Base-by-base conservation (phyloP, 1,284 basidiomycete species). In the Tetrapyrgos nigripes region DNA sequence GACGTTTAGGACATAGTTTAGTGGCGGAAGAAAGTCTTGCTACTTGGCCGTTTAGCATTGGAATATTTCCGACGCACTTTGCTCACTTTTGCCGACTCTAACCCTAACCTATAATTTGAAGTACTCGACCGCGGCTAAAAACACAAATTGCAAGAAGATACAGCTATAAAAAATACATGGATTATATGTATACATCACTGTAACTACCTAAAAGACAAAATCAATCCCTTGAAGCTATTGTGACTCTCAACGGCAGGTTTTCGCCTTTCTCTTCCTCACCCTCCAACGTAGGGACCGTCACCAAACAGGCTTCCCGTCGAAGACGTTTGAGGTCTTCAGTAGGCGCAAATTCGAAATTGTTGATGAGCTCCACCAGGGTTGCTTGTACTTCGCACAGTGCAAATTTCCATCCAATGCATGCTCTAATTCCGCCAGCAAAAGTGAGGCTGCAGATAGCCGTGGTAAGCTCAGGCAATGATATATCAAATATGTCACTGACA, bases 241-340 rank as follows among this genome's bases (percentile, higher is more conserved):
- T 73, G 10, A 81, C 68, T 23, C 58, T 66, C 17, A 81, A 66
- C 13, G 79, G 79, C 19, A 81, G 62, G 51, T 80, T 78, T 53
- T 79, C 80, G 29, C 82, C 83, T 60, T 79, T 79, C 45, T 73
- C 62, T 55, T 78, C 69, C 63, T 84, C 78, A n/a, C 80, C 82
- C 59, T 80, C 78, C 19, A 84, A 68, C 17, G 81, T 82, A 8
- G 83, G 83, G n/a, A 83, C 66, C 81, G 83, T 83, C 3, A 83
- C 81, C 50, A 83, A 66, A 63, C 81, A 81, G 10, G 80, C 79
- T 62, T 82, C 81, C 61, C 81, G 72, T 47, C 80, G 72, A n/a
- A 84, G 66, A 24, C 76, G 72, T 23, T 73, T 69, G 24, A 77
- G 65, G 28, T 80, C 78, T 24, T 77, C 73, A 1, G 79, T 79